Evolutionary conservation across 2,329 filamentous ascomycete species (phyloP).

Genomic region (Dissoconium aciculare): DNA sequence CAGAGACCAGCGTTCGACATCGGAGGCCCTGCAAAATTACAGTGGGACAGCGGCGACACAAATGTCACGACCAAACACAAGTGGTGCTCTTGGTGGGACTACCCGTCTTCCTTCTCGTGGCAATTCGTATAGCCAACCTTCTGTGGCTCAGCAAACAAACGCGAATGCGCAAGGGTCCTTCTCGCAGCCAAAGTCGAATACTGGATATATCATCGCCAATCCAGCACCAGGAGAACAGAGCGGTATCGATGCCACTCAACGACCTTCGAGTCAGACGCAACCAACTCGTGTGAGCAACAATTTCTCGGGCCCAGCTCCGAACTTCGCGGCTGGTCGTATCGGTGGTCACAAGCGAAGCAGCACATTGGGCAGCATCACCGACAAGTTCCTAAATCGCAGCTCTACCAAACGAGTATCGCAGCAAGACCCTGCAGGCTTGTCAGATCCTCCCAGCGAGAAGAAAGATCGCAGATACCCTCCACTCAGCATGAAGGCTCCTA

Average conservation of each 20-base stretch:
- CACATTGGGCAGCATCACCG: conserved; percentile 47
- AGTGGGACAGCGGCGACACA: conserved; percentile 48
- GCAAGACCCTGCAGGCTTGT: conserved; percentile 31
- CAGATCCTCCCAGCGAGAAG: conserved; percentile 39
- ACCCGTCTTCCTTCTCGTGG: conserved; percentile 55
- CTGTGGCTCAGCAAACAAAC: conserved; percentile 70
- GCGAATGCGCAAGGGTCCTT: conserved; percentile 84
- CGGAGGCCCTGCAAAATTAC: conserved; percentile 54
- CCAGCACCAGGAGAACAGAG: conserved; percentile 40
- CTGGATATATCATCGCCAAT: conserved; percentile 56
- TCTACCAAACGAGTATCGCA: conserved; percentile 24
- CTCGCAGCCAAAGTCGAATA: conserved; percentile 54
- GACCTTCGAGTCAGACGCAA: conserved; percentile 38
- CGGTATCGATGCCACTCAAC: conserved; percentile 33
- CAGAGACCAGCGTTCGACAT: conserved; percentile 32
- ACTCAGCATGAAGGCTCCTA: conserved; percentile 70
- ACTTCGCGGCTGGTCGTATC: no score
- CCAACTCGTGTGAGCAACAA: neutral
- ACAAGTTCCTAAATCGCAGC: conserved; percentile 67
- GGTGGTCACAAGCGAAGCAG: conserved; percentile 48
- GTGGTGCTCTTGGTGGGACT: conserved; percentile 53
- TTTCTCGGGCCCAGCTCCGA: no score
- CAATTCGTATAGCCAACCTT: conserved; percentile 72
- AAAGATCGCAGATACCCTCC: conserved; percentile 67
- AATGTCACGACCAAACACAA: conserved; percentile 56